A percentile compares a stretch with the other conserved stretches of the same genome.
Conservation (phyloP, 2,329 filamentous ascomycete genomes). For the Gremmenia infestans region DNA sequence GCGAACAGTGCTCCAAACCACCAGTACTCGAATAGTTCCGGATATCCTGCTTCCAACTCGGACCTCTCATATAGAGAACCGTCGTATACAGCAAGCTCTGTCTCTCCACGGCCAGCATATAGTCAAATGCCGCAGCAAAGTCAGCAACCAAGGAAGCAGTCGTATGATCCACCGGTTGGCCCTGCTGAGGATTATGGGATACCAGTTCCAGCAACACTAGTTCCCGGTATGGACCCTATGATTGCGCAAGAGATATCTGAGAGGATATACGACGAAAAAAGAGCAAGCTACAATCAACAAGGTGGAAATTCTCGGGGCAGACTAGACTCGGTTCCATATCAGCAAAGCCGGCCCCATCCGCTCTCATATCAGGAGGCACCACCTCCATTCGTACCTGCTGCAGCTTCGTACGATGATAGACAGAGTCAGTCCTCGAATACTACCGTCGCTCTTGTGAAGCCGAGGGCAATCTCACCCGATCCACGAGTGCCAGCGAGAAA, state of each 20-base stretch:
- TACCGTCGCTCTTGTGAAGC: conserved; percentile 30
- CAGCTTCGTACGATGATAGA: conserved; percentile 26
- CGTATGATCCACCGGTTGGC: conserved; percentile 10
- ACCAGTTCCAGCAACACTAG: conserved; percentile 50
- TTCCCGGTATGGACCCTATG: conserved; percentile 55
- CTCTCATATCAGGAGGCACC: conserved; percentile 25
- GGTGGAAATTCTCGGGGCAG: conserved; percentile 37
- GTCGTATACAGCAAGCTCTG: conserved; percentile 17
- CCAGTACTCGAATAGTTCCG: conserved; percentile 25
- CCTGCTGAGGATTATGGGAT: conserved; percentile 35
- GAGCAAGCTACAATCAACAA: conserved; percentile 40
- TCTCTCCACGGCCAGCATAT: conserved; percentile 26
- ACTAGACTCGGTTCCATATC: conserved; percentile 24
- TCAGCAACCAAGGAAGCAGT: conserved; percentile 21
- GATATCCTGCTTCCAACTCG: conserved; percentile 23
- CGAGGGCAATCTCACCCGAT: conserved; percentile 26
- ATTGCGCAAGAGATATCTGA: conserved; percentile 54
- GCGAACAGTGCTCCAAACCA: conserved; percentile 17
- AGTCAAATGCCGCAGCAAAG: conserved; percentile 18
- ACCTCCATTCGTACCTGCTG: conserved; percentile 20
- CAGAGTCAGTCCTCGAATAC: conserved; percentile 23
- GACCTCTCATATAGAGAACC: conserved; percentile 23
- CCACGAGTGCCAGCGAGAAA: conserved; percentile 53
- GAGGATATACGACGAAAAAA: conserved; percentile 51
- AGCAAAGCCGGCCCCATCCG: conserved; percentile 21